phyloP scores from a whole-genome alignment of 2,329 filamentous ascomycete species.

The Sporothrix brunneoviolacea region DNA sequence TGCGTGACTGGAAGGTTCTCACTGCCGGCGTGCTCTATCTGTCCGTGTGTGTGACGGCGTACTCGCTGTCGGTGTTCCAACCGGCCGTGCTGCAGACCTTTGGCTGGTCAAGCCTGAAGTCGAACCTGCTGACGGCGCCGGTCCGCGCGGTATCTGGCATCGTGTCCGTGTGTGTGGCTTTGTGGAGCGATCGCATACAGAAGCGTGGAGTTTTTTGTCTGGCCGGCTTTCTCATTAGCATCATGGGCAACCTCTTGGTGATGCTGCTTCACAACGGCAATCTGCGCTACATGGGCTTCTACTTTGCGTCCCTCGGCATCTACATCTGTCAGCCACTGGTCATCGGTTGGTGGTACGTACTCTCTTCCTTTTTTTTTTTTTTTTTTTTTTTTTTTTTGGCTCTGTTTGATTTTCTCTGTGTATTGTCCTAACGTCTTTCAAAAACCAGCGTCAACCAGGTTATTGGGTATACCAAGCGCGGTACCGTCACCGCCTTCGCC shows the following conservation, averaged over 20 bases:
- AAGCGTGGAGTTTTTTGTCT: background rate
- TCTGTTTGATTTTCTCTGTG: background rate
- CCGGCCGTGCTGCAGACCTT: background rate
- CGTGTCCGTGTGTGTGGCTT: background rate
- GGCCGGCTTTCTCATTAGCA: background rate
- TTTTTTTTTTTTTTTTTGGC: background rate
- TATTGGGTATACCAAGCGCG: conserved; percentile 2
- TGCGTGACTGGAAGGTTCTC: conserved; percentile 1
- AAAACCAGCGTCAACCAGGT: conserved; percentile 2
- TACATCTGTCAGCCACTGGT: conserved; percentile 3
- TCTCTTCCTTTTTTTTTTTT: background rate
- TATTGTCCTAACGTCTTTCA: no score
- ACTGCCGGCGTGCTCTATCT: background rate
- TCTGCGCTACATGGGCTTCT: background rate
- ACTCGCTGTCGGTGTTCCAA: background rate
- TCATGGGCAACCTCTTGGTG: background rate
- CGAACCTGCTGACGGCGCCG: background rate
- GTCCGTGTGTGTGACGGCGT: background rate
- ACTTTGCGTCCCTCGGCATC: background rate
- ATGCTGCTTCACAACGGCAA: background rate
- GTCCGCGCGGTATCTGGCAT: background rate
- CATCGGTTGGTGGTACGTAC: background rate
- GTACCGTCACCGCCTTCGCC: background rate
- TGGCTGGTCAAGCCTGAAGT: conserved; percentile 1
- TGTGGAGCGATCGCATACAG: background rate